Conservation (phyloP, 73 alveolate genomes). For the Paramecium pentaurelia region DNA sequence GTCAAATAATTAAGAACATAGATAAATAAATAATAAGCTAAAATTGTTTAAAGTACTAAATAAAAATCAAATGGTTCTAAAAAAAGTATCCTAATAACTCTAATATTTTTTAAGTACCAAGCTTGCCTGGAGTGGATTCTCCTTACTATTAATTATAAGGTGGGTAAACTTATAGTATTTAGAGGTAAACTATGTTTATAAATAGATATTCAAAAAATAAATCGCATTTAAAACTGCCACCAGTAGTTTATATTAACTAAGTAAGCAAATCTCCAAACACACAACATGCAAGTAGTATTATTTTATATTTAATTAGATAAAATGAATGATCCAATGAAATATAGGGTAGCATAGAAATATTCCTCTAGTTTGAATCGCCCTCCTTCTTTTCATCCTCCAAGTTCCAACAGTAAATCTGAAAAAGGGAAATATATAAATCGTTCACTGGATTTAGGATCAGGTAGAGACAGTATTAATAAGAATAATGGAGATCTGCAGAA, state of each 20-base stretch:
- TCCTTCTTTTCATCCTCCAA: slow-evolving; percentile 25
- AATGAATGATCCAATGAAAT: neutral
- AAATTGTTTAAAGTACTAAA: neutral
- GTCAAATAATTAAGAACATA: neutral
- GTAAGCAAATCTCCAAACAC: neutral
- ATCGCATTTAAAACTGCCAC: neutral
- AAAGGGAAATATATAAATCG: neutral
- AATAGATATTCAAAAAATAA: neutral
- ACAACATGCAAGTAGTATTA: neutral
- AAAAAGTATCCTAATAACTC: neutral
- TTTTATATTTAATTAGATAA: neutral
- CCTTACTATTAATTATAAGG: neutral
- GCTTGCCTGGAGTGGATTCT: slow-evolving; percentile 28
- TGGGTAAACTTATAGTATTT: neutral
- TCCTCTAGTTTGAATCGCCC: neutral
- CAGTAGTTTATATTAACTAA: neutral
- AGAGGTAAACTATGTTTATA: neutral
- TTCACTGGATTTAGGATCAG: neutral
- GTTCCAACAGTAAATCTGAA: neutral
- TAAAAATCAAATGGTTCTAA: neutral
- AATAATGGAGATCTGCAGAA: neutral
- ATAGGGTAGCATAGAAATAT: neutral
- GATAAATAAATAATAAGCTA: neutral
- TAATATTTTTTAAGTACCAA: neutral
- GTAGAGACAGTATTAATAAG: neutral